Conservation (phyloP, 768 basidiomycete species). For the Lentinula guzmanii region DNA sequence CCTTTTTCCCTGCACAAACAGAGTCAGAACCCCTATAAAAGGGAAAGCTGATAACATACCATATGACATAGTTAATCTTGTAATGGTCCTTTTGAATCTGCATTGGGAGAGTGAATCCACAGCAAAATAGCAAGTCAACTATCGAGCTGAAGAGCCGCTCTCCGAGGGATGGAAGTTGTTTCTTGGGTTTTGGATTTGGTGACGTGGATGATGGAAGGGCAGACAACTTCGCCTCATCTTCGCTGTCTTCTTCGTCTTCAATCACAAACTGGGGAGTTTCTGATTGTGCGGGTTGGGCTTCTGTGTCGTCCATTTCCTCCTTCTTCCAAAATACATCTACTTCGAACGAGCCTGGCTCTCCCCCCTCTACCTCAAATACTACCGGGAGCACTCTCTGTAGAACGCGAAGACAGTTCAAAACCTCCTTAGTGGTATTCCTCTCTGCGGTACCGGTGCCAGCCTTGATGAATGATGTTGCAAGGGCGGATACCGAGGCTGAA, state of each 20-base stretch:
- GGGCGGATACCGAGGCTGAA: conserved; percentile 53
- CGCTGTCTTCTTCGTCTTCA: conserved; percentile 67
- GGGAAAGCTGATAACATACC: conserved; percentile 42
- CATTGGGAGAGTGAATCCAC: conserved; percentile 85
- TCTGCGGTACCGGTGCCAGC: conserved; percentile 34
- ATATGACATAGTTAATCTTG: conserved; percentile 84
- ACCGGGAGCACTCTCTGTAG: conserved; percentile 86
- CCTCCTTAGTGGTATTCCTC: conserved; percentile 76
- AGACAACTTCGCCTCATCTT: conserved; percentile 20
- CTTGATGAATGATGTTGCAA: conserved; percentile 69
- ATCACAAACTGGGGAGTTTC: conserved; percentile 75
- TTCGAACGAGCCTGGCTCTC: conserved; percentile 70
- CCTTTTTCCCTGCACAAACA: conserved; percentile 76
- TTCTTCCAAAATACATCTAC: conserved; percentile 79
- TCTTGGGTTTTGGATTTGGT: conserved; percentile 28
- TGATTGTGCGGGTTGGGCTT: conserved; percentile 14
- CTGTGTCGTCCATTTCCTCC: conserved; percentile 38
- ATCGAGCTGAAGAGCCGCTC: conserved; percentile 75
- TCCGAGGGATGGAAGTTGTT: conserved; percentile 66
- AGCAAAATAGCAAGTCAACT: conserved; percentile 87
- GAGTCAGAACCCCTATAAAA: conserved; percentile 1
- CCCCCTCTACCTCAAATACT: conserved; percentile 69
- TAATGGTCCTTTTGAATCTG: conserved; percentile 73
- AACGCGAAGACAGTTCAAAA: conserved; percentile 87
- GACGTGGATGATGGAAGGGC: conserved; percentile 10